These are phyloP conservation scores for Rhodotorula sp. DNA, from an alignment of 1,284 basidiomycete species.

Conservation along the genomic window DNA sequence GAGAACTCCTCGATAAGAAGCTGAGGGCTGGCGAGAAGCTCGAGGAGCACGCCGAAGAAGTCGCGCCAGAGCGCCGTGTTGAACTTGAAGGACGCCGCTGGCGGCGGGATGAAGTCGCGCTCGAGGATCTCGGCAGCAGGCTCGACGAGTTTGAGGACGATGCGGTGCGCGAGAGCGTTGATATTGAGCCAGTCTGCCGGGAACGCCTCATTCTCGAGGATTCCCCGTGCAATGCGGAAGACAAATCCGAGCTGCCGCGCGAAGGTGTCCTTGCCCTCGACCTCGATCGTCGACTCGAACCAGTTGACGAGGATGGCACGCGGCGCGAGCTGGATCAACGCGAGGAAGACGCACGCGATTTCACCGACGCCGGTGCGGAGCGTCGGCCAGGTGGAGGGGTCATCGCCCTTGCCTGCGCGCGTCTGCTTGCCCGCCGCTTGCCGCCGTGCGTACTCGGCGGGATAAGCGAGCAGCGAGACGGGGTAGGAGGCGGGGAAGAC, in stretches of 20 bases:
- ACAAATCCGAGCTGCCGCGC: conserved; percentile 70
- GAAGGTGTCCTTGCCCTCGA: conserved; percentile 81
- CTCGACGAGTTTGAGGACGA: conserved; percentile 84
- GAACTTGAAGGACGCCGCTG: conserved; percentile 64
- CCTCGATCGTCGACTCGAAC: conserved; percentile 74
- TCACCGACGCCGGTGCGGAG: conserved; percentile 76
- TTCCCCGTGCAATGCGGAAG: conserved; percentile 79
- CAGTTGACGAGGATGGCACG: conserved; percentile 76
- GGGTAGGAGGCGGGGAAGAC: conserved; percentile 93
- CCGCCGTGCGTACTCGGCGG: conserved; percentile 1
- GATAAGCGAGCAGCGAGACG: conserved; percentile 74
- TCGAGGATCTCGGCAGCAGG: conserved; percentile 76
- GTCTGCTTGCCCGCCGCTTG: background rate
- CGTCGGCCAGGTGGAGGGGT: conserved; percentile 54
- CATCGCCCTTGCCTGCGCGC: background rate
- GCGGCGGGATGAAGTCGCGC: conserved; percentile 75
- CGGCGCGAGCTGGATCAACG: conserved; percentile 76
- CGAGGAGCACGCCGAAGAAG: conserved; percentile 77
- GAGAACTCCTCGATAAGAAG: conserved; percentile 92
- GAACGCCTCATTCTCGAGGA: conserved; percentile 85
- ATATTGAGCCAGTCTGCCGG: conserved; percentile 90
- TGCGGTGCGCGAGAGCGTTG: conserved; percentile 84
- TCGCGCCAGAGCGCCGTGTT: conserved; percentile 79
- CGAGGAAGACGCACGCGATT: conserved; percentile 79
- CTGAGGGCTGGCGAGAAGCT: conserved; percentile 83